phyloP scores from a whole-genome alignment of 371 early-diverging fungal species.

The Lichtheimia ramosa region DNA sequence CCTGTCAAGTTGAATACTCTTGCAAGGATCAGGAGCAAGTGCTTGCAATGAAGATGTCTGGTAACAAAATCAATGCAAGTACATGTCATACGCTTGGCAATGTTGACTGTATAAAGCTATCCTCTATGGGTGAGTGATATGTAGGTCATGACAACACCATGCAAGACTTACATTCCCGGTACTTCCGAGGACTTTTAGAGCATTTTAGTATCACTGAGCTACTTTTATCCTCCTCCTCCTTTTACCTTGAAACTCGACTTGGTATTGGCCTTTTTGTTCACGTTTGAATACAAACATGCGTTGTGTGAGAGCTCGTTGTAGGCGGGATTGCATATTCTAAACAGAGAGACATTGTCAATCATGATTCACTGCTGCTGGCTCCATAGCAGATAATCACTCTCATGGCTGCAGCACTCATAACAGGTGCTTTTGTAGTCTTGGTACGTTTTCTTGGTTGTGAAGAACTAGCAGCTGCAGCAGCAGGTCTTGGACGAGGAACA shows the following conservation, averaged over 20 bases:
- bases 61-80: slow-evolving; percentile 21
- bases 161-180: slow-evolving; percentile 32
- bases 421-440: too few relatives aligned
- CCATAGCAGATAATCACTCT: too few relatives aligned
- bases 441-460: too few relatives aligned
- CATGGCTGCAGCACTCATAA: too few relatives aligned
- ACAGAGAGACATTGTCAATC: neutral
- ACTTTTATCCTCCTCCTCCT: too few relatives aligned
- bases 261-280: slow-evolving; percentile 1
- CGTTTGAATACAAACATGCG: slow-evolving; percentile 31
- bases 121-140: too few relatives aligned
- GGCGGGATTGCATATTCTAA: slow-evolving; percentile 24
- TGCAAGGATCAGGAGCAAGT: slow-evolving; percentile 30
- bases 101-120: slow-evolving; percentile 29
- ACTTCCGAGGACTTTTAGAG: slow-evolving; percentile 26
- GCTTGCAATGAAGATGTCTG: slow-evolving; percentile 29
- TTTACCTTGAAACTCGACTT: slow-evolving; percentile 19
- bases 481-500: too few relatives aligned
- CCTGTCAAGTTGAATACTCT: slow-evolving; percentile 29
- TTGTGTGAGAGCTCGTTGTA: slow-evolving; percentile 24
- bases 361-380: too few relatives aligned
- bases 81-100: slow-evolving; percentile 19
- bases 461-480: too few relatives aligned
- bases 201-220: neutral
- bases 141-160: neutral